Conservation (phyloP, 305 asterid species). For the Fraxinus nigra region DNA sequence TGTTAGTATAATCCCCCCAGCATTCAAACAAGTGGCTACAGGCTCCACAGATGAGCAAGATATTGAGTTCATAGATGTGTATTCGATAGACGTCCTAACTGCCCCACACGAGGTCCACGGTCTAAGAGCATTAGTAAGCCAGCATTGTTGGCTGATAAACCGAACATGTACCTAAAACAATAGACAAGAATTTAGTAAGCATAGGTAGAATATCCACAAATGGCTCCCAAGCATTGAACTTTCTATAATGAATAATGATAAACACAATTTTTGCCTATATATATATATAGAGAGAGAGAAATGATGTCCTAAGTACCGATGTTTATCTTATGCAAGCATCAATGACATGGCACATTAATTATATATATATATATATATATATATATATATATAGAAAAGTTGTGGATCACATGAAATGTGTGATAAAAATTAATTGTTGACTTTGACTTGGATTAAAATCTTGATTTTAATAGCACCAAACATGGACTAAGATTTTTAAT, state of each 20-base stretch:
- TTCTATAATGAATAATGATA: background rate
- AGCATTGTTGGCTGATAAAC: conserved; percentile 54
- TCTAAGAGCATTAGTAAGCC: conserved; percentile 81
- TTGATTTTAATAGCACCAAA: background rate
- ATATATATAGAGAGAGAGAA: background rate
- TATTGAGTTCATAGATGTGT: conserved; percentile 35
- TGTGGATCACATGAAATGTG: too few relatives aligned
- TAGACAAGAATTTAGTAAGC: background rate
- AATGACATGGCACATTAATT: background rate
- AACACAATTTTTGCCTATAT: background rate
- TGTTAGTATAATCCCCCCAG: conserved; percentile 6
- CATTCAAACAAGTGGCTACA: conserved; percentile 27
- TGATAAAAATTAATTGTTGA: too few relatives aligned
- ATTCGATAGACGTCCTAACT: conserved; percentile 52
- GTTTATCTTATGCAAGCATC: background rate
- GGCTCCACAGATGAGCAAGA: conserved; percentile 26
- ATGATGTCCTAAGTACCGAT: background rate
- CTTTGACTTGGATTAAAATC: too few relatives aligned
- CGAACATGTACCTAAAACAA: conserved; percentile 71
- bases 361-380: too few relatives aligned
- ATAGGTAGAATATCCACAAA: conserved; percentile 2
- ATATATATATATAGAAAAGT: background rate
- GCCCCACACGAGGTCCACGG: conserved; percentile 60
- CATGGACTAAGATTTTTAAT: background rate
- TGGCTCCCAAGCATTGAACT: background rate